These are phyloP conservation scores for Fusarium nisikadoi DNA, from an alignment of 2,329 filamentous ascomycete genomes.

Conservation along the genomic window DNA sequence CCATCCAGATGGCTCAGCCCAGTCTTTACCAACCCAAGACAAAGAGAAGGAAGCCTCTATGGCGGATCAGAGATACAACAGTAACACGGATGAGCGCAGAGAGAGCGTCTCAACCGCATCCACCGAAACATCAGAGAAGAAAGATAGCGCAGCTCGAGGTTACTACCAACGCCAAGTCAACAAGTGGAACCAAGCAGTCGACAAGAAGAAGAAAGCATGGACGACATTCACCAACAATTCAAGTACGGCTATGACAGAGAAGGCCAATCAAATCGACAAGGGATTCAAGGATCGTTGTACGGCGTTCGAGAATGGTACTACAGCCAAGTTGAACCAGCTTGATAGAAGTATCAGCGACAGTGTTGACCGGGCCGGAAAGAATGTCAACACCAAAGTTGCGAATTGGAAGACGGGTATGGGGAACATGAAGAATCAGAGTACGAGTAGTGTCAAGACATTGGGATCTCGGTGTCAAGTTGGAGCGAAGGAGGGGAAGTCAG, in stretches of 20 bases:
- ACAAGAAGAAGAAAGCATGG: slow-evolving; percentile 34
- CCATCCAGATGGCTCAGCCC: not conserved
- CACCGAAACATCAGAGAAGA: not conserved
- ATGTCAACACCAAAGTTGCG: not conserved
- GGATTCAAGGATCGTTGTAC: slow-evolving; percentile 1
- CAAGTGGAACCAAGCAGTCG: slow-evolving; percentile 24
- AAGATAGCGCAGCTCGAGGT: not conserved
- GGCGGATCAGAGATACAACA: not conserved
- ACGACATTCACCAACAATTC: slow-evolving; percentile 13
- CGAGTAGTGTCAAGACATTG: slow-evolving; percentile 4
- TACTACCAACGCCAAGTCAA: slow-evolving; percentile 9
- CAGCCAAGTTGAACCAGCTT: not conserved
- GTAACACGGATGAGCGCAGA: not conserved
- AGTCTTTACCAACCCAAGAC: not conserved
- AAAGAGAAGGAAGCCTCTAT: not conserved
- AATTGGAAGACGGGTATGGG: slow-evolving; percentile 4
- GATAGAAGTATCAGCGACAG: slow-evolving; percentile 13
- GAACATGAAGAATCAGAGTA: slow-evolving; percentile 12
- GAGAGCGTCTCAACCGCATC: not conserved
- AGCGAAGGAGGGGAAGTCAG: not conserved
- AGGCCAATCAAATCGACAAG: slow-evolving; percentile 7
- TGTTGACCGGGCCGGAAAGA: slow-evolving; percentile 9
- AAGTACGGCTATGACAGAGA: slow-evolving; percentile 10
- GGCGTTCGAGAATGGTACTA: slow-evolving; percentile 14
- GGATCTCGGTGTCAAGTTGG: not conserved